phyloP scores from a whole-genome alignment of 164 flowering plant species.

The Vitis cinerea region DNA sequence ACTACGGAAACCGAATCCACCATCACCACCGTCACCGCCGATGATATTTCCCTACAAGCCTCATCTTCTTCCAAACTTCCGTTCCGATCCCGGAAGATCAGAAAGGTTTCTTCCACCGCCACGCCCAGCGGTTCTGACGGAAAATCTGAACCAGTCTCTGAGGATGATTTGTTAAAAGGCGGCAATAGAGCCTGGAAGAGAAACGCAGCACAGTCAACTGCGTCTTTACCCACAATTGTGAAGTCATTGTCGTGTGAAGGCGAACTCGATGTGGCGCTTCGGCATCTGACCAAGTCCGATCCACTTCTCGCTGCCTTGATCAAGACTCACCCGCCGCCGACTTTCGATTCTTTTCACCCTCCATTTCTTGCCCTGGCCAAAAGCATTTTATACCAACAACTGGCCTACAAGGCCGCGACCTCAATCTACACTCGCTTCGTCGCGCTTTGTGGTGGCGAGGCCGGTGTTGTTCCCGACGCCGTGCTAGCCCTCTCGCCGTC shows the following conservation, averaged over 20 bases:
- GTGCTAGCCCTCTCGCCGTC: slow-evolving; percentile 23
- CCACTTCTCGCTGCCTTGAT: slow-evolving; percentile 25
- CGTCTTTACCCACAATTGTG: not conserved
- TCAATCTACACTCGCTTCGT: slow-evolving; percentile 30
- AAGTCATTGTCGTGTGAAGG: slow-evolving; percentile 21
- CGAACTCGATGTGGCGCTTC: slow-evolving; percentile 30
- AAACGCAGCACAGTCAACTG: not conserved
- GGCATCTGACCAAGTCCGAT: slow-evolving; percentile 26
- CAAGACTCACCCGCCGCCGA: slow-evolving; percentile 22
- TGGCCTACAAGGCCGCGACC: slow-evolving; percentile 30
- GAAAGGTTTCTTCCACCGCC: slow-evolving; percentile 13
- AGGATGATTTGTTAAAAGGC: too few relatives aligned
- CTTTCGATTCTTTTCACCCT: slow-evolving; percentile 11
- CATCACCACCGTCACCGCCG: not conserved
- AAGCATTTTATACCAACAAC: slow-evolving; percentile 39
- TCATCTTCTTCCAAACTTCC: slow-evolving; percentile 20
- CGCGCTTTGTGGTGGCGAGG: slow-evolving; percentile 30
- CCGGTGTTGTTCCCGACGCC: slow-evolving; percentile 18
- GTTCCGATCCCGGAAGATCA: slow-evolving; percentile 27
- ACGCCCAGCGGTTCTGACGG: too few relatives aligned
- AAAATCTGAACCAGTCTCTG: too few relatives aligned
- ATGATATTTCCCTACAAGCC: not conserved
- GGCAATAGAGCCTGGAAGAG: too few relatives aligned
- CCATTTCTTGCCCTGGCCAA: slow-evolving; percentile 33
- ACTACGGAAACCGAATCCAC: not conserved